Conservation (phyloP, 495 filamentous ascomycete species). For the Hypoxylon cercidicola region DNA sequence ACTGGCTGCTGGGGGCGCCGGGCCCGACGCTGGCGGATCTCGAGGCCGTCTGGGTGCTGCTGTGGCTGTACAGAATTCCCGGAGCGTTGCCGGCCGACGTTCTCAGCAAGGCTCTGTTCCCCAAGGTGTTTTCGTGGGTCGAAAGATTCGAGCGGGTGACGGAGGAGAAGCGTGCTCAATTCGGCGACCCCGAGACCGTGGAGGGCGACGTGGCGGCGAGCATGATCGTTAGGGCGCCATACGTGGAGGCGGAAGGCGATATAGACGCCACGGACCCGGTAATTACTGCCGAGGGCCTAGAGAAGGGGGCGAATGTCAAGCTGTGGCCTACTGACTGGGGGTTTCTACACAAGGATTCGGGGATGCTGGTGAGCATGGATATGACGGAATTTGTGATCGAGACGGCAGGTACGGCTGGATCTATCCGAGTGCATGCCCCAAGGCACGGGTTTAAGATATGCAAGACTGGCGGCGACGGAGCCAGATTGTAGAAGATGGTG, state of each 20-base stretch:
- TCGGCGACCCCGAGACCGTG: conserved; percentile 48
- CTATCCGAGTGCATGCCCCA: conserved; percentile 65
- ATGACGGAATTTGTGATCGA: conserved; percentile 63
- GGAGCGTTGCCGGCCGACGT: conserved; percentile 57
- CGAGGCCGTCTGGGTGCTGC: conserved; percentile 68
- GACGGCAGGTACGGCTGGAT: conserved; percentile 50
- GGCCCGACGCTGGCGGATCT: conserved; percentile 66
- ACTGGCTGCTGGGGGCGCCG: conserved; percentile 62
- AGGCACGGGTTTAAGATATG: conserved; percentile 64
- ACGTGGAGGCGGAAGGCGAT: conserved; percentile 50
- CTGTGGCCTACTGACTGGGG: conserved; percentile 69
- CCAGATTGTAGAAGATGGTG: conserved; percentile 9
- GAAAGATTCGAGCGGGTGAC: conserved; percentile 57
- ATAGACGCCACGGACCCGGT: conserved; percentile 52
- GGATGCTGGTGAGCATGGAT: conserved; percentile 59
- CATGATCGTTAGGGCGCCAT: conserved; percentile 46
- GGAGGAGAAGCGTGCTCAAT: conserved; percentile 32
- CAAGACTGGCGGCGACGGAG: conserved; percentile 31
- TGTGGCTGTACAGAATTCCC: conserved; percentile 64
- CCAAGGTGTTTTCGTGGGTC: conserved; percentile 66
- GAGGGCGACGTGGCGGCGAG: conserved; percentile 60
- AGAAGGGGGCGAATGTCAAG: conserved; percentile 59
- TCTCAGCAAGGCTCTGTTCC: conserved; percentile 57
- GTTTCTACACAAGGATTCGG: conserved; percentile 62
- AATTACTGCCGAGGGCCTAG: conserved; percentile 48